Evolutionary conservation across 202 grass and related monocot species (phyloP).

Genomic region (Zizania palustris): DNA sequence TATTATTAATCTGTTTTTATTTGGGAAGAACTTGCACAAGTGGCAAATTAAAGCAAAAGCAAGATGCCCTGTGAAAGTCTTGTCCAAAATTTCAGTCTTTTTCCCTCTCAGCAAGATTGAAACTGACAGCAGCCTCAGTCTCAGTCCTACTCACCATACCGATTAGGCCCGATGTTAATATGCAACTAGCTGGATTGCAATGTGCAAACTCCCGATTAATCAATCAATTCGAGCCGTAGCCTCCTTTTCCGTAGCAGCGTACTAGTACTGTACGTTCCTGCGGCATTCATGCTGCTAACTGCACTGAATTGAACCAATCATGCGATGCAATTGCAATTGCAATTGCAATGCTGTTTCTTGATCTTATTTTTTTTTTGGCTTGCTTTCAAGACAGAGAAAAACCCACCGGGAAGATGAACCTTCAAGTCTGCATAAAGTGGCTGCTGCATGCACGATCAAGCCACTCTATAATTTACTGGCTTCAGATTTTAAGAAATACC

Average conservation of each 20-base stretch:
- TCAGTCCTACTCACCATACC: background rate
- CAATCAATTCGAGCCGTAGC: background rate
- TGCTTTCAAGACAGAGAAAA: slow-evolving; percentile 20
- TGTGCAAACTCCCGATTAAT: slow-evolving; percentile 16
- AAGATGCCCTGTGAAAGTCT: background rate
- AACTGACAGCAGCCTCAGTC: background rate
- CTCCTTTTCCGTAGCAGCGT: background rate
- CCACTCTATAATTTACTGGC: background rate
- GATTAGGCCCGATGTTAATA: slow-evolving; percentile 5
- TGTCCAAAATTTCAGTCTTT: background rate
- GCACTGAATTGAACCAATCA: background rate
- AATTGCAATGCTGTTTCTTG: background rate
- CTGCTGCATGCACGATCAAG: slow-evolving; percentile 12
- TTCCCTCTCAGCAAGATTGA: slow-evolving; percentile 16
- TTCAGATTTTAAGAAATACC: background rate
- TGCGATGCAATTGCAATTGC: too few relatives aligned
- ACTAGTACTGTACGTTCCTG: too few relatives aligned
- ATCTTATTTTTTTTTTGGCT: background rate
- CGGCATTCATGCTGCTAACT: background rate
- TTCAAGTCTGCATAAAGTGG: slow-evolving; percentile 41
- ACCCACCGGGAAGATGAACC: background rate
- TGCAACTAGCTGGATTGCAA: slow-evolving; percentile 5
- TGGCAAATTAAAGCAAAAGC: background rate
- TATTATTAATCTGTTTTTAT: background rate
- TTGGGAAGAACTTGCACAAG: background rate